Evolutionary conservation across 2,329 filamentous ascomycete genomes (phyloP).

Genomic region (Biscogniauxia sp.): DNA sequence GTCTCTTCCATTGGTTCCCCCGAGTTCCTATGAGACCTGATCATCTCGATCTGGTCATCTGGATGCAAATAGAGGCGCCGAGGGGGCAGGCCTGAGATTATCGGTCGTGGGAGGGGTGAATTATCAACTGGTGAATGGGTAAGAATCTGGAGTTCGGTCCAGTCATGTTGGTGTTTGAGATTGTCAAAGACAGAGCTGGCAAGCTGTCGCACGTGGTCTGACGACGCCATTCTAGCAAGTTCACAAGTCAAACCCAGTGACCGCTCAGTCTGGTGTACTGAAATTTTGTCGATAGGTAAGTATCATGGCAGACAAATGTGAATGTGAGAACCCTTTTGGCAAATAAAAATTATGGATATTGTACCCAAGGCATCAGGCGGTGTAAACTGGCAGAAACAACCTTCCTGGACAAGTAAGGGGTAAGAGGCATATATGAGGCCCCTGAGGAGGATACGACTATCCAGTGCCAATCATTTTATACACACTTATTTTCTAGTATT

Average conservation of each 20-base stretch:
- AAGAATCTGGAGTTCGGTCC: conserved; percentile 61
- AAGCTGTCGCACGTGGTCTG: conserved; percentile 38
- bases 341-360: not conserved
- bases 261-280: not conserved
- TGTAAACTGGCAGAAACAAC: conserved; percentile 2
- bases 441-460: no score
- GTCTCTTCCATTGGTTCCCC: conserved; percentile 45
- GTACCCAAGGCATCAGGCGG: conserved; percentile 8
- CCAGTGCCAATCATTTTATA: no score
- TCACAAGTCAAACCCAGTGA: conserved; percentile 4
- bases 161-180: conserved; percentile 72
- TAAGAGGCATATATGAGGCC: not conserved
- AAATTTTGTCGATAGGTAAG: not conserved
- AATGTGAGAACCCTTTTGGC: conserved; percentile 15
- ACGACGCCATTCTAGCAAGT: conserved; percentile 22
- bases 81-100: conserved; percentile 72
- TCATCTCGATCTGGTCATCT: conserved; percentile 74
- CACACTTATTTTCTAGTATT: no score
- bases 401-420: not conserved
- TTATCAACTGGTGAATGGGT: conserved; percentile 37
- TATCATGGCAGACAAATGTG: conserved; percentile 1
- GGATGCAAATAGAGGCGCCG: conserved; percentile 74
- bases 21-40: conserved; percentile 56
- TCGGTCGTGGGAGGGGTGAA: conserved; percentile 51
- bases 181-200: conserved; percentile 65